phyloP scores from a whole-genome alignment of 441 rosid species.

The Rhodomyrtus psidioides region DNA sequence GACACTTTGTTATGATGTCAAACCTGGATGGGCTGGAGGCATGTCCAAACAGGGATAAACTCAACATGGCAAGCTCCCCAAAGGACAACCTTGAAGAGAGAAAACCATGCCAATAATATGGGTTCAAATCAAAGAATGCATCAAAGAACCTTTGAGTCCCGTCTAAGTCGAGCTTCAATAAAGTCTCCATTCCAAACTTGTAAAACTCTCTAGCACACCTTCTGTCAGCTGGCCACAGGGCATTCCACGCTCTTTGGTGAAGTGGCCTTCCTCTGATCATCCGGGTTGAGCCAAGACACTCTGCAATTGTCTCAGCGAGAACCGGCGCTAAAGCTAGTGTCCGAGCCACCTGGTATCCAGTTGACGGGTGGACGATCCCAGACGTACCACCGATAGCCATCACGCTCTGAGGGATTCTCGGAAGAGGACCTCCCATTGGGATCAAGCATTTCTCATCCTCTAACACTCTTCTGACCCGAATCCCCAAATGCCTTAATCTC shows the following conservation, averaged over 20 bases:
- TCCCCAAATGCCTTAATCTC: conserved; percentile 49
- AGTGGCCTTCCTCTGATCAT: conserved; percentile 61
- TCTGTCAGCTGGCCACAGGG: conserved; percentile 49
- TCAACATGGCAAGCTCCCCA: conserved; percentile 26
- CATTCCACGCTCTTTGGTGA: conserved; percentile 40
- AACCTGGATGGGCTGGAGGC: conserved; percentile 40
- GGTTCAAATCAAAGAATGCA: conserved; percentile 56
- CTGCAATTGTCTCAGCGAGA: conserved; percentile 38
- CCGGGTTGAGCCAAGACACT: conserved; percentile 61
- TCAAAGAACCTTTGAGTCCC: conserved; percentile 50
- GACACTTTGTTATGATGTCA: conserved; percentile 55
- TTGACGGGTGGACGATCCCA: conserved; percentile 65
- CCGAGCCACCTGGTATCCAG: conserved; percentile 57
- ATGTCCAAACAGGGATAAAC: conserved; percentile 38
- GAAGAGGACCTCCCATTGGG: conserved; percentile 77
- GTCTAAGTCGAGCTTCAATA: conserved; percentile 47
- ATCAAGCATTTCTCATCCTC: conserved; percentile 70
- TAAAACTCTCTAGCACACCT: conserved; percentile 34
- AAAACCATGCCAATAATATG: conserved; percentile 58
- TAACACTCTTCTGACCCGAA: conserved; percentile 31
- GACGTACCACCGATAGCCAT: conserved; percentile 62
- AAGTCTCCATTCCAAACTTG: conserved; percentile 61
- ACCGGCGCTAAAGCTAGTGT: conserved; percentile 41
- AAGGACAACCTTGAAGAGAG: conserved; percentile 51
- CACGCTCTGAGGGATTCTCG: conserved; percentile 45